These are phyloP conservation scores for Leucocoprinus sp. DNA, from an alignment of 768 basidiomycete species.

Conservation along the genomic window DNA sequence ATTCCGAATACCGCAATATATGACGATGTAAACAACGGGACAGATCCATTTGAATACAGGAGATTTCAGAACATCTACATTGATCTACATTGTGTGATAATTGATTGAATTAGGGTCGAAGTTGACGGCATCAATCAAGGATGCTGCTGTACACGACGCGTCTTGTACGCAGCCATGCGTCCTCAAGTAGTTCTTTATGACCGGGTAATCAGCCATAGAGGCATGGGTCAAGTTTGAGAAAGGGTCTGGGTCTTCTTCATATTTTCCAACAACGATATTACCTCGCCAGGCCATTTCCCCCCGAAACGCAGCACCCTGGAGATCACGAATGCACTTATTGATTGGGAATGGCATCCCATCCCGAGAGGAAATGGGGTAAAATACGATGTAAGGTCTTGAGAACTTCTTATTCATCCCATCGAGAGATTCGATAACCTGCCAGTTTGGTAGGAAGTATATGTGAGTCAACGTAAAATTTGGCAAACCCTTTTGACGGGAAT, in stretches of 20 bases:
- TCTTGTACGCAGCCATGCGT: constrained; percentile 52
- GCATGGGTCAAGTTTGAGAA: constrained; percentile 58
- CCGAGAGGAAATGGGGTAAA: constrained; percentile 68
- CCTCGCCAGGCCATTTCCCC: constrained; percentile 72
- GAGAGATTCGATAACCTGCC: constrained; percentile 62
- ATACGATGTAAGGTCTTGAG: constrained; percentile 71
- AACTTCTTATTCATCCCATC: constrained; percentile 79
- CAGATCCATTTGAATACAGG: neutral
- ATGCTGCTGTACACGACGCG: constrained; percentile 15
- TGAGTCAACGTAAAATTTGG: constrained; percentile 13
- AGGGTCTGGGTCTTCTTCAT: constrained; percentile 41
- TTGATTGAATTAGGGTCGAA: constrained; percentile 7
- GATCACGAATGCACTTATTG: constrained; percentile 69
- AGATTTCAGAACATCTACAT: neutral
- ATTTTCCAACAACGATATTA: constrained; percentile 74
- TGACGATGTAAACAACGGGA: neutral
- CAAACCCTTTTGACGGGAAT: constrained; percentile 8
- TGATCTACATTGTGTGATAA: neutral
- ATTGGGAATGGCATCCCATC: constrained; percentile 78
- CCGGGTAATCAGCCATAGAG: constrained; percentile 79
- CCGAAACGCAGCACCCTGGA: constrained; percentile 54
- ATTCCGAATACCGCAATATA: neutral
- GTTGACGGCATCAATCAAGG: constrained; percentile 1
- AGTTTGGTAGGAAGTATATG: constrained; percentile 4
- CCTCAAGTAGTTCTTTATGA: constrained; percentile 71